Conservation (phyloP, 108 stramenopile genomes). For the Bacterosira constricta region DNA sequence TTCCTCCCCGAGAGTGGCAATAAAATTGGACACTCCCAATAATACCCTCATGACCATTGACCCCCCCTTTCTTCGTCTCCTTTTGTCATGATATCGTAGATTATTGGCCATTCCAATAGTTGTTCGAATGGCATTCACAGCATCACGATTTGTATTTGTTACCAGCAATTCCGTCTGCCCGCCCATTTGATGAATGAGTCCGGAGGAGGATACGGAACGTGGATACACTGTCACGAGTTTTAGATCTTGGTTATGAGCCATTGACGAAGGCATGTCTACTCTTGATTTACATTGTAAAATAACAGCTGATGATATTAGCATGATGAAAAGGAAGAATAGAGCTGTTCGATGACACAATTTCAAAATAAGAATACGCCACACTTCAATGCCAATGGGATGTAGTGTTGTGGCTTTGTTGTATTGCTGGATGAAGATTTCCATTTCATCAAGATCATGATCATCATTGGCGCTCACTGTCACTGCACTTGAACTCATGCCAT, state of each 20-base stretch:
- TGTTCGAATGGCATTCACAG: conserved; percentile 10
- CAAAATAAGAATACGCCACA: no score
- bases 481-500: no score
- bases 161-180: conserved; percentile 7
- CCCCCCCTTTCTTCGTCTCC: not conserved
- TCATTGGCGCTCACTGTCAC: no score
- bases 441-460: no score
- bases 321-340: no score
- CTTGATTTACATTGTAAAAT: no score
- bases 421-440: no score
- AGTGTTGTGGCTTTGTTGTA: no score
- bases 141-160: conserved; percentile 4
- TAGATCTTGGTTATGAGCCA: not conserved
- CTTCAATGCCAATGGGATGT: no score
- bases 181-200: not conserved
- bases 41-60: not conserved
- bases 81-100: not conserved
- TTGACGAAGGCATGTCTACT: no score
- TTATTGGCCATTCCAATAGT: conserved; percentile 23
- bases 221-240: conserved; percentile 18
- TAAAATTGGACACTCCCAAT: not conserved
- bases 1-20: not conserved
- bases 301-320: no score
- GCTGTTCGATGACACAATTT: no score
- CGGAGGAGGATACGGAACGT: not conserved